A percentile compares a stretch with the other conserved stretches of the same genome.
Conservation (phyloP, 805 yeast species). For the Hanseniaspora singularis region DNA sequence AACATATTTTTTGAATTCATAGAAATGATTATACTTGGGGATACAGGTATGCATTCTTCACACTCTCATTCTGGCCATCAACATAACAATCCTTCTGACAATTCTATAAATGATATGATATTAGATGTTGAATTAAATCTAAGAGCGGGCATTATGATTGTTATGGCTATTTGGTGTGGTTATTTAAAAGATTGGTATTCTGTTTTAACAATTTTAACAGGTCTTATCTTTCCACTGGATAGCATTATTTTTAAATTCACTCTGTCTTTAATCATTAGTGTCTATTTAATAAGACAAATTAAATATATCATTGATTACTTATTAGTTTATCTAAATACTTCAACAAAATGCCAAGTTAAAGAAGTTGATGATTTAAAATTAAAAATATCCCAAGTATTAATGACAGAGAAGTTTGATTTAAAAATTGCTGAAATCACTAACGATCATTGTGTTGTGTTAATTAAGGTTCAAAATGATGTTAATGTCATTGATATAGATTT, state of each 20-base stretch:
- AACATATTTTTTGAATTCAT: constrained; percentile 13
- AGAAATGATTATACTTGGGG: constrained; percentile 8
- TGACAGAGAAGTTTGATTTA: constrained; percentile 10
- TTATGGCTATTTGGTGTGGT: background rate
- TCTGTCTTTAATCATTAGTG: background rate
- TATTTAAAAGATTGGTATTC: background rate
- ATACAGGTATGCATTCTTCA: background rate
- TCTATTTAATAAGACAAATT: background rate
- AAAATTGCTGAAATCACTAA: constrained; percentile 1
- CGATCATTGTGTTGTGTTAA: constrained; percentile 4
- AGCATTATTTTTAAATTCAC: background rate
- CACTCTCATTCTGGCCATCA: constrained; percentile 13
- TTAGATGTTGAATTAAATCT: background rate
- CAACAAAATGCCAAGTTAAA: background rate
- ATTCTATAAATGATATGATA: background rate
- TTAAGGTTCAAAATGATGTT: constrained; percentile 4
- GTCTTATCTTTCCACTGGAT: background rate
- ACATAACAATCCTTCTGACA: background rate
- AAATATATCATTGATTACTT: background rate
- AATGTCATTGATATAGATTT: constrained; percentile 10
- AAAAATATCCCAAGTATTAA: constrained; percentile 1
- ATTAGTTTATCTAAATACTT: constrained; percentile 5
- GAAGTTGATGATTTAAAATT: background rate
- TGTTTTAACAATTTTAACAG: background rate
- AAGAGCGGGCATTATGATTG: background rate